Conservation (phyloP, 2,329 filamentous ascomycete species). For the Trichoderma koningii region DNA sequence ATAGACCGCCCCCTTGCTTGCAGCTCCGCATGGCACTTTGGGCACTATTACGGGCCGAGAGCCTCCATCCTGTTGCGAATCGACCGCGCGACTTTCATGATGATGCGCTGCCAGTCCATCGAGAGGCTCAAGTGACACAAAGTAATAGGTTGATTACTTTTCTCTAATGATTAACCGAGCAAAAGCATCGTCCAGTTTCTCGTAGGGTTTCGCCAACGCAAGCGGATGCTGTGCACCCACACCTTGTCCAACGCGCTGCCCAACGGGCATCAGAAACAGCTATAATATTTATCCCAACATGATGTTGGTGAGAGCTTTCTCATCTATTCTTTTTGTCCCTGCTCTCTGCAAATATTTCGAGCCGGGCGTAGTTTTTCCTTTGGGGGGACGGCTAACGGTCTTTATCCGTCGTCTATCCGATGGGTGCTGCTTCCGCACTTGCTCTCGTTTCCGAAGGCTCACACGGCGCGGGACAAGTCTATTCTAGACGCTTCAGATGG, state of each 20-base stretch:
- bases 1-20: background rate
- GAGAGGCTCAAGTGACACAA: too few species aligned
- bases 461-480: background rate
- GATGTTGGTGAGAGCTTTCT: too few species aligned
- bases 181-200: background rate
- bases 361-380: background rate
- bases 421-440: background rate
- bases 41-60: background rate
- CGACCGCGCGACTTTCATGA: too few species aligned
- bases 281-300: background rate
- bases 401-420: background rate
- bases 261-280: background rate
- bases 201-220: background rate
- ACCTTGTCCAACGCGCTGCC: background rate
- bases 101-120: too few species aligned
- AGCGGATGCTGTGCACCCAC: background rate
- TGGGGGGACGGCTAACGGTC: slow-evolving; percentile 1
- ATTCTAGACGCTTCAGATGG: too few species aligned
- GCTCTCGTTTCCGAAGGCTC: background rate
- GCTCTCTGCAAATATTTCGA: background rate
- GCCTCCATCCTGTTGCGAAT: background rate
- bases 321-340: too few species aligned
- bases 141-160: background rate
- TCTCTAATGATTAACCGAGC: background rate
- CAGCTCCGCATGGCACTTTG: background rate